Conservation (phyloP, 2,329 filamentous ascomycete genomes). For the Arachnomyces sp. region DNA sequence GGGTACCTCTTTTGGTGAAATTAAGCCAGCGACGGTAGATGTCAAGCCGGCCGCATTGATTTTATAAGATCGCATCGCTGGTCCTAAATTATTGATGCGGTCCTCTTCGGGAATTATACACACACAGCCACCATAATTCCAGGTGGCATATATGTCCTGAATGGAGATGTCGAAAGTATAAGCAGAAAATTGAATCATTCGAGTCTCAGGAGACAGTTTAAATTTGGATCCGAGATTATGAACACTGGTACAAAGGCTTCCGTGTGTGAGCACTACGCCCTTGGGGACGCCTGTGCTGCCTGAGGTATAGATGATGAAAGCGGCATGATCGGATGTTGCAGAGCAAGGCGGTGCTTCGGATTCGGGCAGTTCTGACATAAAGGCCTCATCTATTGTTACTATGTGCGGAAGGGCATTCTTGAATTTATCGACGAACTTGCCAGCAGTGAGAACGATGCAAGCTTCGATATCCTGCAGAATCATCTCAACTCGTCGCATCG, state of each 20-base stretch:
- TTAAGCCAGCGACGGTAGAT: too few relatives aligned
- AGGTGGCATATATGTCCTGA: constrained; percentile 23
- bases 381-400: too few relatives aligned
- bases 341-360: neutral
- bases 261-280: constrained; percentile 8
- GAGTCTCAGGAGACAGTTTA: constrained; percentile 15
- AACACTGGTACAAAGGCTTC: constrained; percentile 30
- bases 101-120: constrained; percentile 36
- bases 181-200: constrained; percentile 71
- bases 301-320: constrained; percentile 9
- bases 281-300: constrained; percentile 13
- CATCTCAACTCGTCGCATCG: constrained; percentile 11
- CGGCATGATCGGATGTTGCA: neutral
- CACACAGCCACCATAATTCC: constrained; percentile 33
- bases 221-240: constrained; percentile 40
- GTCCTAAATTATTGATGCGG: constrained; percentile 36
- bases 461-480: neutral
- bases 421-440: neutral
- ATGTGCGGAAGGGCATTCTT: neutral
- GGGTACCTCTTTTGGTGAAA: too few relatives aligned
- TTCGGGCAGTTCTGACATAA: neutral
- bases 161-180: constrained; percentile 65
- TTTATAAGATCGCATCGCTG: too few relatives aligned
- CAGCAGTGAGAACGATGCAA: neutral
- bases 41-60: too few relatives aligned